Evolutionary conservation across 495 filamentous ascomycete genomes (phyloP).

Genomic region (Neurospora discreta): DNA sequence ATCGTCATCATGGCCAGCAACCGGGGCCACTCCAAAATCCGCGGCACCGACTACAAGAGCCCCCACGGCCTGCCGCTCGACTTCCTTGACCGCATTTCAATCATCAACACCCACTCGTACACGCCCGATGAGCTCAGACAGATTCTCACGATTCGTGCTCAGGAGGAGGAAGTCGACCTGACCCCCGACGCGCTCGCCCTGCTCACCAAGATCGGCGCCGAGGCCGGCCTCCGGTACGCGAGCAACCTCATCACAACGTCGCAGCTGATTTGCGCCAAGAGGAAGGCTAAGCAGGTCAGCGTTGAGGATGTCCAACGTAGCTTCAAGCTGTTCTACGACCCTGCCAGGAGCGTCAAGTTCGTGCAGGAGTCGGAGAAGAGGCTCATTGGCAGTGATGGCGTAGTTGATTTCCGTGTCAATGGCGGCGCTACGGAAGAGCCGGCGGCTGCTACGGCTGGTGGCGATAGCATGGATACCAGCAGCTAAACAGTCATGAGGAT

Average conservation of each 20-base stretch:
- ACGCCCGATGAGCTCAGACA: conserved; percentile 73
- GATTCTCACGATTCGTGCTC: conserved; percentile 80
- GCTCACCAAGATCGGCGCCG: conserved; percentile 88
- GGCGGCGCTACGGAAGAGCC: conserved; percentile 23
- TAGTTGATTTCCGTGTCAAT: conserved; percentile 59
- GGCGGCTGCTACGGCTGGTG: conserved; percentile 14
- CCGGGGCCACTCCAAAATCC: conserved; percentile 79
- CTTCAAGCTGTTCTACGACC: conserved; percentile 89
- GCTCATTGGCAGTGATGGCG: conserved; percentile 79
- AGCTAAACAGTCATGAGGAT: conserved; percentile 16
- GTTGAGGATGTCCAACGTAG: conserved; percentile 85
- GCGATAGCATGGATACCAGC: conserved; percentile 72
- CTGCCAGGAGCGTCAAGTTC: conserved; percentile 76
- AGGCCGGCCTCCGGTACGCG: conserved; percentile 84
- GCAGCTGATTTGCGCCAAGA: conserved; percentile 66
- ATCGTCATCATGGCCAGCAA: conserved; percentile 99
- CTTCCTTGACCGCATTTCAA: conserved; percentile 91
- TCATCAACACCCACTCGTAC: conserved; percentile 93
- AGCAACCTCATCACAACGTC: conserved; percentile 94
- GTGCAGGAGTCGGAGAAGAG: conserved; percentile 82
- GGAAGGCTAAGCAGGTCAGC: conserved; percentile 65
- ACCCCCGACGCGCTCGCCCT: conserved; percentile 80
- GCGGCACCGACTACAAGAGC: conserved; percentile 82
- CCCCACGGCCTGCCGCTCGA: conserved; percentile 92
- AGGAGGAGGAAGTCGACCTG: conserved; percentile 91